These are phyloP conservation scores for Cyathus olla DNA, from an alignment of 1,284 basidiomycete genomes.

Conservation along the genomic window DNA sequence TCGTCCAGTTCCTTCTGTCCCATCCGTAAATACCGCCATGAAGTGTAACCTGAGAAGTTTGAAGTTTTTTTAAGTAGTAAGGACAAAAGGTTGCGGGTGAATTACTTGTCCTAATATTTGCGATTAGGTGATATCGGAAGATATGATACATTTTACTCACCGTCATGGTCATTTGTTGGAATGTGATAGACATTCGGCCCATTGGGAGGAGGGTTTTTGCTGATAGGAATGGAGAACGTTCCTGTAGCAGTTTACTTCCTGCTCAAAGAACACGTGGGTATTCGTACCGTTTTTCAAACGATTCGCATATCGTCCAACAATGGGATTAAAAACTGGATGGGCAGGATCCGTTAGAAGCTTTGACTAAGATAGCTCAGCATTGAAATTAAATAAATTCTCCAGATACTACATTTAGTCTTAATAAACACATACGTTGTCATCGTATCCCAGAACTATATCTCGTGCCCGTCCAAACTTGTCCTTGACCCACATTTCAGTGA, in stretches of 20 bases:
- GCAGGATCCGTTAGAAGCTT: slow-evolving; percentile 55
- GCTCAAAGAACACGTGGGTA: no score
- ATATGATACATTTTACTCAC: slow-evolving; percentile 24
- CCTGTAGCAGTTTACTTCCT: no score
- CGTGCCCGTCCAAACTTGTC: slow-evolving; percentile 55
- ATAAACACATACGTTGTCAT: slow-evolving; percentile 54
- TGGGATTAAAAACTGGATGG: slow-evolving; percentile 62
- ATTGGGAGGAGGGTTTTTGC: slow-evolving; percentile 55
- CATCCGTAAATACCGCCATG: slow-evolving; percentile 67
- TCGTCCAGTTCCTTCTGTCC: slow-evolving; percentile 67
- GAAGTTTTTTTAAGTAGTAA: no score
- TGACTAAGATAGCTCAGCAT: no score
- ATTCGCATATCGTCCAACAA: slow-evolving; percentile 62
- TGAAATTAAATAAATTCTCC: no score
- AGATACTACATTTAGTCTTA: no score
- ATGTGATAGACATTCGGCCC: slow-evolving; percentile 62
- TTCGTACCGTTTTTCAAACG: slow-evolving; percentile 66
- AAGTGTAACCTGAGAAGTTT: slow-evolving; percentile 60
- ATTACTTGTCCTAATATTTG: slow-evolving; percentile 39
- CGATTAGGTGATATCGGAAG: no score
- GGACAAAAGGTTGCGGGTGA: no score
- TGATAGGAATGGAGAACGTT: slow-evolving; percentile 66
- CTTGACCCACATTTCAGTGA: slow-evolving; percentile 65
- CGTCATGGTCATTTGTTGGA: slow-evolving; percentile 60
- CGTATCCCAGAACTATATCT: slow-evolving; percentile 65